These are phyloP conservation scores for Pterula multifida DNA, from an alignment of 1,284 basidiomycete species.

Conservation along the genomic window DNA sequence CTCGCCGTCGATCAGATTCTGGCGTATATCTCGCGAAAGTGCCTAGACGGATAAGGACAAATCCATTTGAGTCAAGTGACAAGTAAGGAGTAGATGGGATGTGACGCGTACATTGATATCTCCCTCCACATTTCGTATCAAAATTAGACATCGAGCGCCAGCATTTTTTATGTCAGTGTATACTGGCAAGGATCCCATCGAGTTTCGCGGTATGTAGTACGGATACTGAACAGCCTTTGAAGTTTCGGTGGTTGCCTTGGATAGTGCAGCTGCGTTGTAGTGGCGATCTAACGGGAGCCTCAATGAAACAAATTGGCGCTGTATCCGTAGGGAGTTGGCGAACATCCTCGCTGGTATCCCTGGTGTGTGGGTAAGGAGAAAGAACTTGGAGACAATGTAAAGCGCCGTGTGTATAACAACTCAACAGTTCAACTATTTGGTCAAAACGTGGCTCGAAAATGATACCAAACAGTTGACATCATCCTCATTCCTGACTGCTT, in stretches of 20 bases:
- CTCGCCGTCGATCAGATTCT: constrained; percentile 15
- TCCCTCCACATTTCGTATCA: constrained; percentile 34
- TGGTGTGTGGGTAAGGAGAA: no score
- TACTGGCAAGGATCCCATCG: constrained; percentile 34
- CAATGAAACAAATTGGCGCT: neutral
- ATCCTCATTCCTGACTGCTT: neutral
- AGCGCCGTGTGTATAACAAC: no score
- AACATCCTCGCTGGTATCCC: neutral
- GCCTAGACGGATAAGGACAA: constrained; percentile 13
- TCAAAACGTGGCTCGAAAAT: constrained; percentile 1
- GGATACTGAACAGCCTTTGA: constrained; percentile 12
- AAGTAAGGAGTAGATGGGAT: neutral
- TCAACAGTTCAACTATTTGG: no score
- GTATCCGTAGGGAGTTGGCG: neutral
- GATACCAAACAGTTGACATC: neutral
- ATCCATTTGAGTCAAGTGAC: no score
- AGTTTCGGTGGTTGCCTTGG: constrained; percentile 1
- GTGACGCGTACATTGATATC: constrained; percentile 21
- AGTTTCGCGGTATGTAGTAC: constrained; percentile 34
- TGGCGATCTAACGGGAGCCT: neutral
- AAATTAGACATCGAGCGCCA: constrained; percentile 24
- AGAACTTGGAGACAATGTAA: no score
- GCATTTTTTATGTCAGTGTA: constrained; percentile 37
- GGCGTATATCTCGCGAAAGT: constrained; percentile 19
- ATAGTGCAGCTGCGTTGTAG: neutral